phyloP scores from a whole-genome alignment of 2,329 filamentous ascomycete genomes.

The Aspergillus neotritici region DNA sequence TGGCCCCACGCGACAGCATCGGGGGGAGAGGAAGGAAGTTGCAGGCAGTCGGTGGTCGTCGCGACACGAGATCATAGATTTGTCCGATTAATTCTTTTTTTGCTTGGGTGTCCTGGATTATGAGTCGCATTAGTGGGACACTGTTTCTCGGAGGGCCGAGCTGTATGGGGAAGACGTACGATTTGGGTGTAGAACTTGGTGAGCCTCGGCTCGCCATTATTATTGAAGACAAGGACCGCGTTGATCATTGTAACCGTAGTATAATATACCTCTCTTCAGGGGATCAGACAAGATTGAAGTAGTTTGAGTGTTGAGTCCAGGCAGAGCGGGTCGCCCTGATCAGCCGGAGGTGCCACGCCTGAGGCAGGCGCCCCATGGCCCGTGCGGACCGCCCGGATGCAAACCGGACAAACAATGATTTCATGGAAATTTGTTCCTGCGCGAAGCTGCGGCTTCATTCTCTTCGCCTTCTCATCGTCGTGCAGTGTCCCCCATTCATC shows the following conservation, averaged over 20 bases:
- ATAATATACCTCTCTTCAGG: too few relatives aligned
- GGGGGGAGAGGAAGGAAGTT: conserved; percentile 86
- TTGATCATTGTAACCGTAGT: conserved; percentile 70
- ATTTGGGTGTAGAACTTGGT: conserved; percentile 99
- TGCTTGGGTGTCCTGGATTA: conserved; percentile 81
- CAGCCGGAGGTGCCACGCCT: too few relatives aligned
- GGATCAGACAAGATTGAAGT: too few relatives aligned
- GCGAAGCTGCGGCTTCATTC: not conserved
- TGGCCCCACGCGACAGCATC: conserved; percentile 51
- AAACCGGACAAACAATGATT: conserved; percentile 18
- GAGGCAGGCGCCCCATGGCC: too few relatives aligned
- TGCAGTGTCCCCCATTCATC: not conserved
- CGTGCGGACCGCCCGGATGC: too few relatives aligned
- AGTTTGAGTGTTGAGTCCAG: too few relatives aligned
- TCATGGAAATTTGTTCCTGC: conserved; percentile 24
- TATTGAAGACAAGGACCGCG: conserved; percentile 97
- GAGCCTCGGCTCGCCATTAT: conserved; percentile 89
- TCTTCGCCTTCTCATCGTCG: not conserved
- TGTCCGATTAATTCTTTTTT: conserved; percentile 95
- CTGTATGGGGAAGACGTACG: conserved; percentile 44
- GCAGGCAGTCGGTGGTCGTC: conserved; percentile 84
- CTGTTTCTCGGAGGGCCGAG: not conserved
- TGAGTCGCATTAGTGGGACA: too few relatives aligned
- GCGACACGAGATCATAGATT: conserved; percentile 92
- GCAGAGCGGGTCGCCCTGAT: too few relatives aligned